Conservation (phyloP, 306 rosid species). For the Senna tora region DNA sequence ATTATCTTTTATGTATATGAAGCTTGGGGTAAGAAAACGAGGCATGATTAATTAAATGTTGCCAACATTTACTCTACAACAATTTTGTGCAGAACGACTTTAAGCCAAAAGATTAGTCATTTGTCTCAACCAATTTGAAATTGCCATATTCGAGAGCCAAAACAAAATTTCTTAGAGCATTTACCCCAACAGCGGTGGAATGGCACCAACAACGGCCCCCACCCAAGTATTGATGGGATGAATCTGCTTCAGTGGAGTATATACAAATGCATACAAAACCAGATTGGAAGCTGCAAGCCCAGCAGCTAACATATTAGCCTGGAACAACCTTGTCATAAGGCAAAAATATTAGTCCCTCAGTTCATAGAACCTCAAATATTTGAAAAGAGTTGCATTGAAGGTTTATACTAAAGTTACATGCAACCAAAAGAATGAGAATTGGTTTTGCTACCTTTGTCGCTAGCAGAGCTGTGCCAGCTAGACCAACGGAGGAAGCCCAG, state of each 20-base stretch:
- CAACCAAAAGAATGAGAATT: conserved; percentile 32
- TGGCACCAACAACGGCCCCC: conserved; percentile 97
- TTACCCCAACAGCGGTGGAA: conserved; percentile 98
- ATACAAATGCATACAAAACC: conserved; percentile 80
- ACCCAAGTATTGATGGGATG: conserved; percentile 98
- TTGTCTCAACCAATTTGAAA: conserved; percentile 18
- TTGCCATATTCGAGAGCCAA: conserved; percentile 8
- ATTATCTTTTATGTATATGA: no score
- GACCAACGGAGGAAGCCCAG: conserved; percentile 79
- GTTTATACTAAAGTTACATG: conserved; percentile 21
- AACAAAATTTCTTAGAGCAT: background rate
- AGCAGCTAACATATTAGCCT: conserved; percentile 96
- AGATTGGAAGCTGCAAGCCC: conserved; percentile 95
- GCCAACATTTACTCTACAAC: conserved; percentile 3
- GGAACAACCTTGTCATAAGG: conserved; percentile 84
- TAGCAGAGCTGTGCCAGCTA: conserved; percentile 76
- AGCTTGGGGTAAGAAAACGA: no score
- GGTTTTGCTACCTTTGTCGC: conserved; percentile 73
- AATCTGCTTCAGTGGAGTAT: conserved; percentile 94
- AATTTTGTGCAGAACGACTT: conserved; percentile 2
- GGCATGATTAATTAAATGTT: background rate
- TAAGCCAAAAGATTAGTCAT: conserved; percentile 27
- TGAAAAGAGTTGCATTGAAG: conserved; percentile 13
- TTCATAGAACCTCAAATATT: conserved; percentile 36
- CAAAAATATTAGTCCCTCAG: conserved; percentile 54